Evolutionary conservation across 352 stramenopile genomes (phyloP), one percentile per base, ranked within the genome.

Genomic region (Phytophthora foliorum): DNA sequence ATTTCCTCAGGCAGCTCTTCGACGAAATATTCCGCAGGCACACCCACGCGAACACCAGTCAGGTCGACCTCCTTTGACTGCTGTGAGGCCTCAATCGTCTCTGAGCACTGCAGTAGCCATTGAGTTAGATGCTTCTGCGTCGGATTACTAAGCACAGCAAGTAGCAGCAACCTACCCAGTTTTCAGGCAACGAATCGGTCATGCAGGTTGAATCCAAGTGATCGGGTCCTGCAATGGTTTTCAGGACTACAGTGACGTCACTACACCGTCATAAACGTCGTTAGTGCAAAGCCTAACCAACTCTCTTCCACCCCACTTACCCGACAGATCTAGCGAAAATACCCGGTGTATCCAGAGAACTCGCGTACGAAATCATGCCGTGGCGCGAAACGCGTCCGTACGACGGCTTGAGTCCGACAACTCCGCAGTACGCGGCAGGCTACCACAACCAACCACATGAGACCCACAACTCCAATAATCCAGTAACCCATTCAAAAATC

Each of bases 371-470:
- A 56, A 99, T 98, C 75, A 99, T 92, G 16, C 97, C 97, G 61
- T 99, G 89, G 25, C 97, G 86, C 16, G 96, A 99, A n/a, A 99
- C 85, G n/a, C 89, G 80, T 13, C 98, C 98, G 60, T 99, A 99
- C 17, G 94, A 95, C 16, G 98, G 97, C 82, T 99, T 99, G 36
- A 99, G 81, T 4, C 98, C 98, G 6, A 99, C 91, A 34, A 99
- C 86, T 11, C 91, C 94, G 68, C 95, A 99, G 76, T 98, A 99
- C 27, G 97, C 93, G 19, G 97, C 95, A 24, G 98, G 98, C 75
- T 92, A 63, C 54, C 29, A n/a, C 17, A 46, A 14, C n/a, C 16
- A 22, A 22, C n/a, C 39, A 21, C 10, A 46, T 46, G 2, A 46
- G 9, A 8, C 4, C 8, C n/a, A n/a, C n/a, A n/a, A n/a, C n/a